Base-by-base conservation (phyloP, 2,329 filamentous ascomycete genomes). In the Penicillium olsonii region DNA sequence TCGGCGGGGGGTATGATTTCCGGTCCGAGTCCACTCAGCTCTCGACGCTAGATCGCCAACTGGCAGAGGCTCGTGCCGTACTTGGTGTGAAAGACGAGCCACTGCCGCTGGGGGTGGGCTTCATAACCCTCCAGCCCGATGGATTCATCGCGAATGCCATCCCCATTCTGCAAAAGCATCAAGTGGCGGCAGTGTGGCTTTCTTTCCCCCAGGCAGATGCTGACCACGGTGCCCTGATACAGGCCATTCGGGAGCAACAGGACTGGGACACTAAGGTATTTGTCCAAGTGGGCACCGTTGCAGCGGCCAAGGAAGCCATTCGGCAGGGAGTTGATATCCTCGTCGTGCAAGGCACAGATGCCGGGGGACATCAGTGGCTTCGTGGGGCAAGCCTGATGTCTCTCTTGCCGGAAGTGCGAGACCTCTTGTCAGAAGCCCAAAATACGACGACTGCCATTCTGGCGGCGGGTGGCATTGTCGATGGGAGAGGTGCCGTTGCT, bases 151-250 rank as follows among this genome's bases (percentile, higher is more conserved):
- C 53, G 2, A 65, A 69, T 18, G 72, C 74, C 2, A 63, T 83
- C 2, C 77, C 78, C 1, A 55, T 86, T 11, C 70, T 88, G 15
- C 62, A 63, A 19, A 69, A 73, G 52, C 78, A 84, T 64, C 68
- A 68, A 0, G 84, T 84, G 2, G 78, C 78, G 2, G 84, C 83
- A 0, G 74, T 85, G 8, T 88, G 85, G 85, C 76, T 88, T 39
- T 88, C 87, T 60, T 85, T 84, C 2, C 83, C 84, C 6, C 24
- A 37, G 2, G 68, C 73, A 5, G 64, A 75, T 14, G 63, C 71
- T 17, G 68, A 73, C 14, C 67, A 64, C 37, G 62, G 70, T 35
- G 45, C 46, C 43, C 19, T 65, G 42, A 37, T 74, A 64, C 69
- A 62, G 64, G 18, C 53, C 43, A 22, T 62, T 46, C 44, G 45